Evolutionary conservation across 2,329 filamentous ascomycete species (phyloP).

Genomic region (Zymoseptoria ardabiliae): DNA sequence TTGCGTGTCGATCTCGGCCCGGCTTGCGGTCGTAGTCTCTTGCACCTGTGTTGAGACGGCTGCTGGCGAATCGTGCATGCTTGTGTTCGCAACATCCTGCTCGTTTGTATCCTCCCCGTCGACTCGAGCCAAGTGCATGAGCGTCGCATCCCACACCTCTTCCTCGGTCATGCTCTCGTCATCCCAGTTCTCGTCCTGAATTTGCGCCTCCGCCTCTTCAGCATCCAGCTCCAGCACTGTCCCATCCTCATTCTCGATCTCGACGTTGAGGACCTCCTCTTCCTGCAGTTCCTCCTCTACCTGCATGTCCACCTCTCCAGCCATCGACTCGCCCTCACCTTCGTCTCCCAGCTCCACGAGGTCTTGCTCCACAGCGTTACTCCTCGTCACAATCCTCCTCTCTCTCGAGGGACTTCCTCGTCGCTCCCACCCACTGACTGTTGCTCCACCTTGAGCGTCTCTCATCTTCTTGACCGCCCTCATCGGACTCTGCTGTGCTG

Average conservation of each 20-base stretch:
- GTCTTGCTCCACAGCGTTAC: conserved; percentile 10
- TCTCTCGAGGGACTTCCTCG: conserved; percentile 19
- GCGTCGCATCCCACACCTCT: conserved; percentile 7
- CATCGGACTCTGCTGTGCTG: conserved; percentile 25
- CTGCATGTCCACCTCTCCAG: neutral
- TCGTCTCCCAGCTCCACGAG: conserved; percentile 20
- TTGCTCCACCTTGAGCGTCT: conserved; percentile 17
- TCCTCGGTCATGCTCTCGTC: conserved; percentile 17
- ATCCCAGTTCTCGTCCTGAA: conserved; percentile 20
- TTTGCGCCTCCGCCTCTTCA: conserved; percentile 8
- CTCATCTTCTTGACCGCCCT: conserved; percentile 41
- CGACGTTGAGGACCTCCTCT: conserved; percentile 17
- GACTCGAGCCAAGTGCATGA: conserved; percentile 15
- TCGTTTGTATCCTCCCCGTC: conserved; percentile 1
- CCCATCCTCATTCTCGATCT: conserved; percentile 24
- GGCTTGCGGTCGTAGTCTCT: neutral
- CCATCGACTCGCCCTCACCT: conserved; percentile 4
- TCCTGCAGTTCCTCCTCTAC: conserved; percentile 5
- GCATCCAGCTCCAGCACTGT: conserved; percentile 9
- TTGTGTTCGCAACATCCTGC: neutral
- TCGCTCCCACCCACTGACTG: conserved; percentile 23
- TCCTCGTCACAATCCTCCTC: conserved; percentile 26
- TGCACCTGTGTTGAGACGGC: neutral
- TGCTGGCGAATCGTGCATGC: neutral
- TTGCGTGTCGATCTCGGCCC: neutral